These are phyloP conservation scores for Aristolochia fimbriata DNA, from an alignment of 164 flowering plant genomes.

Conservation along the genomic window DNA sequence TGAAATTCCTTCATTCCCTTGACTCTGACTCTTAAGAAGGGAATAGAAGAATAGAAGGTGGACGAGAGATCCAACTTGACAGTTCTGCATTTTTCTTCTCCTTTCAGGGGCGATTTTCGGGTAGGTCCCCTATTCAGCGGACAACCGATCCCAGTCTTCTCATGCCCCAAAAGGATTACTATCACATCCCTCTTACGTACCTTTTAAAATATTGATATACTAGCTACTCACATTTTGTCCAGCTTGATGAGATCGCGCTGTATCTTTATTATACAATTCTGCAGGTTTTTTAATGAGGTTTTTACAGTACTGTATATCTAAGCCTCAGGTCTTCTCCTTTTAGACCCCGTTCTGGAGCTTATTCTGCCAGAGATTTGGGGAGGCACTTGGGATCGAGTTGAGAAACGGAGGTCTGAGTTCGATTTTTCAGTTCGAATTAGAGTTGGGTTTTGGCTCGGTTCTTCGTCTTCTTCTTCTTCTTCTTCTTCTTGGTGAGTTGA, in stretches of 20 bases:
- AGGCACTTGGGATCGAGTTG: background rate
- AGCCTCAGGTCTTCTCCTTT: conserved; percentile 1
- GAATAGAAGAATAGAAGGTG: conserved; percentile 2
- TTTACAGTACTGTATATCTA: background rate
- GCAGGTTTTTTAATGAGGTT: background rate
- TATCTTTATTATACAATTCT: background rate
- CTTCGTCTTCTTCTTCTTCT: background rate
- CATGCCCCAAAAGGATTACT: background rate
- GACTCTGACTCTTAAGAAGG: conserved; percentile 12
- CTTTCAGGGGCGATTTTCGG: conserved; percentile 22
- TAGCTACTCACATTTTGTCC: background rate
- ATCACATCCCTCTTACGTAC: background rate
- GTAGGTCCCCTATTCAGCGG: conserved; percentile 26
- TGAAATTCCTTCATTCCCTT: conserved; percentile 18
- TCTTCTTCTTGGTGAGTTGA: background rate
- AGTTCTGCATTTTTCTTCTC: conserved; percentile 15
- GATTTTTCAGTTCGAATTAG: background rate
- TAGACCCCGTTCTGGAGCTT: background rate
- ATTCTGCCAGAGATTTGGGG: no score
- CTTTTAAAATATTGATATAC: background rate
- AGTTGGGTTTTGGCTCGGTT: background rate
- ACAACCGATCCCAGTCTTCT: conserved; percentile 11
- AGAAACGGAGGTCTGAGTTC: background rate
- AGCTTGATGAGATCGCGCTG: background rate
- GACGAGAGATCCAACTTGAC: conserved; percentile 1